Percentiles rank a stretch among this genome's conserved stretches.
Conservation (phyloP, 2,329 filamentous ascomycete genomes). For the Pseudogymnoascus sp. region DNA sequence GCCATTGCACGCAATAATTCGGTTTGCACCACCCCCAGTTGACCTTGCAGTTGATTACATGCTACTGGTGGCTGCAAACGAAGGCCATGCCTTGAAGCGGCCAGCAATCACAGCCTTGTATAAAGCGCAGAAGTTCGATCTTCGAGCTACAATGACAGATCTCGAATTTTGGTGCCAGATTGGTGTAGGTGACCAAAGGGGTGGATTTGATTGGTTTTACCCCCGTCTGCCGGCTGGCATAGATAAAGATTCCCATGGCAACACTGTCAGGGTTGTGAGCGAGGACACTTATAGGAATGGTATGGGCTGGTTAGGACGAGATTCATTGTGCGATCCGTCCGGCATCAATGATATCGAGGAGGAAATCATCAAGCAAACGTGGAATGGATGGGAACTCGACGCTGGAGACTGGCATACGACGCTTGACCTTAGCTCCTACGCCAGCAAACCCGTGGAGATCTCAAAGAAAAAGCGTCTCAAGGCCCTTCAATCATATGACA, state of each 20-base stretch:
- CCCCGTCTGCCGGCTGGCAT: slow-evolving; percentile 67
- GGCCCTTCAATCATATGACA: slow-evolving; percentile 45
- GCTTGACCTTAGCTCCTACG: slow-evolving; percentile 36
- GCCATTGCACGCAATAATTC: slow-evolving; percentile 78
- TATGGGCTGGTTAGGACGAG: slow-evolving; percentile 71
- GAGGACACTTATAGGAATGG: slow-evolving; percentile 67
- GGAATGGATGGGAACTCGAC: slow-evolving; percentile 63
- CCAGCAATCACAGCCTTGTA: slow-evolving; percentile 65
- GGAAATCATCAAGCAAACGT: slow-evolving; percentile 57
- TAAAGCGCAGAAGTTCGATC: slow-evolving; percentile 59
- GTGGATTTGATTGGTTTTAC: slow-evolving; percentile 85
- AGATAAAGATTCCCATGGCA: slow-evolving; percentile 61
- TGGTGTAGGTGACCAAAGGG: slow-evolving; percentile 79
- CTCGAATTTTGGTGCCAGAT: slow-evolving; percentile 97
- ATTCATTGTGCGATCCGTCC: slow-evolving; percentile 41
- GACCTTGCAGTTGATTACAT: slow-evolving; percentile 73
- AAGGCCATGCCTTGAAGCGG: slow-evolving; percentile 74
- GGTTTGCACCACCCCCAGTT: slow-evolving; percentile 60
- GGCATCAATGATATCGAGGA: slow-evolving; percentile 45
- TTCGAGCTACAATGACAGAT: slow-evolving; percentile 76
- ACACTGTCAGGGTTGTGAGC: slow-evolving; percentile 72
- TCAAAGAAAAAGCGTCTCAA: slow-evolving; percentile 23
- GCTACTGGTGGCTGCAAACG: slow-evolving; percentile 74
- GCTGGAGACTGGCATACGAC: slow-evolving; percentile 50
- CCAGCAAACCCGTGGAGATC: slow-evolving; percentile 20